Conservation (phyloP, 78 protist species). For the Protostelium mycophagum region DNA sequence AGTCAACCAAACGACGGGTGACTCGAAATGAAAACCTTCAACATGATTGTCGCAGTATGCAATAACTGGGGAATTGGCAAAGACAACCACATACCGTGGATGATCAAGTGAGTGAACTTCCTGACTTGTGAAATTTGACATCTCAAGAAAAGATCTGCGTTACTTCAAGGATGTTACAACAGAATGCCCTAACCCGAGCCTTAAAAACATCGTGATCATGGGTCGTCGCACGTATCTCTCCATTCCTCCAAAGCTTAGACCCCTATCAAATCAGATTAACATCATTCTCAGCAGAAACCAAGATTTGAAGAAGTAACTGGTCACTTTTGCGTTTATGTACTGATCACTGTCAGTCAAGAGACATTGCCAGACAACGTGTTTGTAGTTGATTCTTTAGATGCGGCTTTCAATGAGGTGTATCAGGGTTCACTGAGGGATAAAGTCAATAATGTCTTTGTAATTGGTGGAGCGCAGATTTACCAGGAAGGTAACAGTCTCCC, state of each 20-base stretch:
- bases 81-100: not conserved
- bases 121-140: no score
- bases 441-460: not conserved
- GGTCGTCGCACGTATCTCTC: not conserved
- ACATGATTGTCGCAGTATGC: not conserved
- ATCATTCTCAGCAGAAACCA: constrained; percentile 7
- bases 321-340: no score
- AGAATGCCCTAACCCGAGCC: not conserved
- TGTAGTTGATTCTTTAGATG: not conserved
- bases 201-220: constrained; percentile 1
- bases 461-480: not conserved
- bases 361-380: not conserved
- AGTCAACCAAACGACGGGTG: no score
- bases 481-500: not conserved
- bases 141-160: not conserved
- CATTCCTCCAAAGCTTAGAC: constrained; percentile 6
- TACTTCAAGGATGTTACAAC: not conserved
- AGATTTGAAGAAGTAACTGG: not conserved
- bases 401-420: not conserved
- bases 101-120: not conserved
- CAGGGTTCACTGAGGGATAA: not conserved
- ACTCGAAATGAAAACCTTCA: not conserved
- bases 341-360: no score
- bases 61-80: not conserved
- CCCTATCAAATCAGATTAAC: not conserved